phyloP scores from a whole-genome alignment of 1,139 yeast genomes.

The Spathaspora sp. region DNA sequence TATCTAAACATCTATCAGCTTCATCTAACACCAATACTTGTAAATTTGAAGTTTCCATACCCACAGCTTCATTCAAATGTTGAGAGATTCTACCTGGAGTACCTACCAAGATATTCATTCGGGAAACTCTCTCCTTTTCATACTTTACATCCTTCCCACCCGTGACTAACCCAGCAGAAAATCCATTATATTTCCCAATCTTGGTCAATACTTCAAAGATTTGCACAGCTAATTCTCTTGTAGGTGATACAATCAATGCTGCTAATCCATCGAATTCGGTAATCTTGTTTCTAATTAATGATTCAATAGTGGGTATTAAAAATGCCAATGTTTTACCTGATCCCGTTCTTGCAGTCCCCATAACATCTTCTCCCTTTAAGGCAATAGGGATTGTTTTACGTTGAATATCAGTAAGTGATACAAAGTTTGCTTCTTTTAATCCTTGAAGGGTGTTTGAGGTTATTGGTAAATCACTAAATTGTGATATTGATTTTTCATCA shows the following conservation, averaged over 20 bases:
- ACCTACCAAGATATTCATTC: slow-evolving; percentile 85
- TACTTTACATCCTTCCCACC: slow-evolving; percentile 94
- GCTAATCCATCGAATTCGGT: slow-evolving; percentile 91
- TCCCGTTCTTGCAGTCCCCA: slow-evolving; percentile 96
- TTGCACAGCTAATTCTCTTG: slow-evolving; percentile 92
- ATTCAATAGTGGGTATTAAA: slow-evolving; percentile 79
- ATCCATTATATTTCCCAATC: slow-evolving; percentile 75
- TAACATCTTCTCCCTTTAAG: slow-evolving; percentile 75
- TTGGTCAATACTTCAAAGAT: slow-evolving; percentile 86
- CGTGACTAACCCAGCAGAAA: slow-evolving; percentile 93
- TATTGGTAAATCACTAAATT: slow-evolving; percentile 73
- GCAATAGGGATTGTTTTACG: slow-evolving; percentile 74
- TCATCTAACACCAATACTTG: slow-evolving; percentile 89
- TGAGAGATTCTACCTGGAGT: slow-evolving; percentile 96
- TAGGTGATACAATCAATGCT: slow-evolving; percentile 88
- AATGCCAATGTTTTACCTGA: slow-evolving; percentile 96
- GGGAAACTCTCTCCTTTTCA: slow-evolving; percentile 82
- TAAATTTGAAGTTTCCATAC: slow-evolving; percentile 75
- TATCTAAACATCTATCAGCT: slow-evolving; percentile 93
- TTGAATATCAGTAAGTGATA: slow-evolving; percentile 84
- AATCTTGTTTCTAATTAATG: slow-evolving; percentile 70
- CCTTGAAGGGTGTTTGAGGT: slow-evolving; percentile 69
- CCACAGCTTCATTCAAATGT: slow-evolving; percentile 92
- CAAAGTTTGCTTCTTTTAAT: slow-evolving; percentile 66
- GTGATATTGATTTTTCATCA: slow-evolving; percentile 29